phyloP scores from a whole-genome alignment of 768 basidiomycete species.

The Roridomyces roridus region DNA sequence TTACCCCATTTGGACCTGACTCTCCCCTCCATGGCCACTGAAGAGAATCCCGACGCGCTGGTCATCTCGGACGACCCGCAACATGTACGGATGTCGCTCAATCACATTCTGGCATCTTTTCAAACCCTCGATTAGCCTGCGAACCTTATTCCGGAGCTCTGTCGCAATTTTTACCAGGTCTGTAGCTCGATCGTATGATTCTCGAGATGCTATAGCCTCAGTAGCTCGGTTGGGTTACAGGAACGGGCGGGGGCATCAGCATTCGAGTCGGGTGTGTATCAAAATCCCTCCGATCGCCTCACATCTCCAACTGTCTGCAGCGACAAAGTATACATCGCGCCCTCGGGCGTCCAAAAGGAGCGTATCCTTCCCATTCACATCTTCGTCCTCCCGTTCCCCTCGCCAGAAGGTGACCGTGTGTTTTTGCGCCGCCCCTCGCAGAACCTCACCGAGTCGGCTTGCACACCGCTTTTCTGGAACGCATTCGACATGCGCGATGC shows the following conservation, averaged over 20 bases:
- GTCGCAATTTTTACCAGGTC: conserved; percentile 77
- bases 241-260: conserved; percentile 84
- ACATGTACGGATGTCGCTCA: conserved; percentile 52
- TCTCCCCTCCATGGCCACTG: neutral
- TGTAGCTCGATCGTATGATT: conserved; percentile 15
- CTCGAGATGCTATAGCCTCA: conserved; percentile 9
- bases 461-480: conserved; percentile 93
- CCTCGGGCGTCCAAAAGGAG: conserved; percentile 92
- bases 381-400: conserved; percentile 84
- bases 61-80: conserved; percentile 66
- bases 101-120: conserved; percentile 3
- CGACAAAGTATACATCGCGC: conserved; percentile 84
- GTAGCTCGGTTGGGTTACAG: conserved; percentile 88
- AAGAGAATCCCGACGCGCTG: conserved; percentile 49
- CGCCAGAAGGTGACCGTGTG: conserved; percentile 70
- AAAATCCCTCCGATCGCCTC: neutral
- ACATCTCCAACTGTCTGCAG: conserved; percentile 38
- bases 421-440: conserved; percentile 78
- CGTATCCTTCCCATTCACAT: conserved; percentile 84
- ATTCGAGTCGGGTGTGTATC: conserved; percentile 67
- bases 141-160: conserved; percentile 89
- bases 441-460: conserved; percentile 84
- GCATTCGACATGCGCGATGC: conserved; percentile 82
- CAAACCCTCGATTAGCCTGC: conserved; percentile 64
- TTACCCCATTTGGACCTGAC: neutral